These are phyloP conservation scores for Rhododendron williamsianum DNA, from an alignment of 148 eudicot genomes.

Conservation along the genomic window DNA sequence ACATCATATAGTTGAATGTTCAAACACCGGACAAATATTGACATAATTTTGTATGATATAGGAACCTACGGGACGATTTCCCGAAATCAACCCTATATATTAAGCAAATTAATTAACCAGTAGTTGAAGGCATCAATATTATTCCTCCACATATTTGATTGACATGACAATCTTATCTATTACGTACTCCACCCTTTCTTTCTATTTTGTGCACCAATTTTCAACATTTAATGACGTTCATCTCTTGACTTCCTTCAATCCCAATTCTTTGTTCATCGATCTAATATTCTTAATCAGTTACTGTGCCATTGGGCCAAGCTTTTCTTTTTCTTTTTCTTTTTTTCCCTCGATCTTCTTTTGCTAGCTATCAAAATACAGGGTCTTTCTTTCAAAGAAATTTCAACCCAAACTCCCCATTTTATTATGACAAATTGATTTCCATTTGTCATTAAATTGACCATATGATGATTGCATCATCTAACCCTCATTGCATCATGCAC, in stretches of 20 bases:
- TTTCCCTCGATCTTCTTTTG: background rate
- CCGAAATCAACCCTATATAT: background rate
- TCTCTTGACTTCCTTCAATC: conserved; percentile 1
- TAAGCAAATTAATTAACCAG: background rate
- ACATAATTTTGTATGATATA: background rate
- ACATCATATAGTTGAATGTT: background rate
- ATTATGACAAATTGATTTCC: background rate
- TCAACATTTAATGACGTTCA: background rate
- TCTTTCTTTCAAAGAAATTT: background rate
- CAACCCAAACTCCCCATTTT: background rate
- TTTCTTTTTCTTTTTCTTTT: too few species aligned
- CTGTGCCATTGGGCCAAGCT: background rate
- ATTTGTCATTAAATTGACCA: conserved; percentile 5
- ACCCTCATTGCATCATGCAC: background rate
- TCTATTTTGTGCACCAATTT: background rate
- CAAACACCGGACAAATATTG: background rate
- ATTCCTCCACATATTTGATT: background rate
- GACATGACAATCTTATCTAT: background rate
- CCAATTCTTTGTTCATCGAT: background rate
- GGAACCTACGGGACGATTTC: background rate
- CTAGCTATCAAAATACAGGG: background rate
- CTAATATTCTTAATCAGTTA: background rate
- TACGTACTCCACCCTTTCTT: background rate
- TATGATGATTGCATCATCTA: background rate
- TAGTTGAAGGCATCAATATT: background rate